A percentile compares a stretch with the other conserved stretches of the same genome.
Evolutionary conservation across 768 basidiomycete species (phyloP).

Genomic region (Trametes sanguinea): DNA sequence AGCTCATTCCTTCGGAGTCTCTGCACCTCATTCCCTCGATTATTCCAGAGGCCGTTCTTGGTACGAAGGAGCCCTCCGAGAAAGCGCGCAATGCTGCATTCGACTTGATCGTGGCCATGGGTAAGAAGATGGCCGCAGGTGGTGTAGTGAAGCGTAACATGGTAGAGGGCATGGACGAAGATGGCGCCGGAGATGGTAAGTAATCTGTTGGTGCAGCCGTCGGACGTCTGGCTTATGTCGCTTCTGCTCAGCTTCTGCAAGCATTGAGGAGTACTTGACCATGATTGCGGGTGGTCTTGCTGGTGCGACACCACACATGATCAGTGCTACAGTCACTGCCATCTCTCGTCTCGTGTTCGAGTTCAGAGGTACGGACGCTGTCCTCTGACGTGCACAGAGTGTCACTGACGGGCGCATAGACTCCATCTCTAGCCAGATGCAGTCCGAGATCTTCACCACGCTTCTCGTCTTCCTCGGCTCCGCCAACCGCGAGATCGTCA

Average conservation of each 20-base stretch:
- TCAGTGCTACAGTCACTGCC: constrained; percentile 94
- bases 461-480: constrained; percentile 90
- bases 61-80: constrained; percentile 96
- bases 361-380: constrained; percentile 71
- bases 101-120: constrained; percentile 89
- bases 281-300: constrained; percentile 96
- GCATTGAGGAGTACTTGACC: constrained; percentile 89
- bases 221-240: background rate
- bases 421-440: constrained; percentile 67
- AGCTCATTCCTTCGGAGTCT: constrained; percentile 63
- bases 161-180: constrained; percentile 84
- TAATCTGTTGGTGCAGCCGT: background rate
- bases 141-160: constrained; percentile 78
- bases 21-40: constrained; percentile 86
- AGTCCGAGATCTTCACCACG: constrained; percentile 82
- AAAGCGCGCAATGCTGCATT: constrained; percentile 89
- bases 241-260: constrained; percentile 56
- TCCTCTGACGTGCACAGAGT: background rate
- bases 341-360: constrained; percentile 94
- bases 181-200: constrained; percentile 50
- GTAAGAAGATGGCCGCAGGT: constrained; percentile 84
- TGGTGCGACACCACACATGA: constrained; percentile 95
- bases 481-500: constrained; percentile 96
- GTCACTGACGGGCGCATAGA: constrained; percentile 45
- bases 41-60: constrained; percentile 91